These are phyloP conservation scores for Isatis lusitanica DNA, from an alignment of 441 rosid genomes.

Conservation along the genomic window DNA sequence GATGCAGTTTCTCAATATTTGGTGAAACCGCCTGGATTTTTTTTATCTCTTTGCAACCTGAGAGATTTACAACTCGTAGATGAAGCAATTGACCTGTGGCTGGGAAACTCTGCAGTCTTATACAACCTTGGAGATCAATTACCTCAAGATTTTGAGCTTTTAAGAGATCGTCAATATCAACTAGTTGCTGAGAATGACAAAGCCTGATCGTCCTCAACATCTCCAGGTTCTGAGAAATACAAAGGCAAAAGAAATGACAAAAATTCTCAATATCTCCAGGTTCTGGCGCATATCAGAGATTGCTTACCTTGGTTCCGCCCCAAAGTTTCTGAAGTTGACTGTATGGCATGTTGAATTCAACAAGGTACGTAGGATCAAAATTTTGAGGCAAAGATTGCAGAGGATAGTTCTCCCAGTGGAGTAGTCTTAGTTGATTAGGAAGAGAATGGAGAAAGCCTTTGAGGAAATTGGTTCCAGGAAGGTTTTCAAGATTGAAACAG, in stretches of 20 bases:
- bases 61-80: neutral
- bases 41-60: slow-evolving; percentile 14
- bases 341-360: slow-evolving; percentile 27
- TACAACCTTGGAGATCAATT: slow-evolving; percentile 24
- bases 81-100: neutral
- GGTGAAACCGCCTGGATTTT: neutral
- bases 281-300: neutral
- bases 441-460: neutral
- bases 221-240: neutral
- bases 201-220: slow-evolving; percentile 15
- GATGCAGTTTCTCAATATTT: slow-evolving; percentile 10
- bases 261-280: too few species aligned
- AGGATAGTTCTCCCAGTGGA: slow-evolving; percentile 36
- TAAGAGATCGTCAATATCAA: neutral
- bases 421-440: slow-evolving; percentile 28
- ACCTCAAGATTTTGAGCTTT: slow-evolving; percentile 22
- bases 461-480: neutral
- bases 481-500: neutral
- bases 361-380: slow-evolving; percentile 24
- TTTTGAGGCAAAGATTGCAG: slow-evolving; percentile 24
- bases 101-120: slow-evolving; percentile 5
- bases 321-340: slow-evolving; percentile 33
- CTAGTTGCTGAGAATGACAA: neutral
- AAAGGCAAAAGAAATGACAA: neutral
- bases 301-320: slow-evolving; percentile 31